phyloP scores from a whole-genome alignment of 352 stramenopile species.

The Aphanomyces astaci region DNA sequence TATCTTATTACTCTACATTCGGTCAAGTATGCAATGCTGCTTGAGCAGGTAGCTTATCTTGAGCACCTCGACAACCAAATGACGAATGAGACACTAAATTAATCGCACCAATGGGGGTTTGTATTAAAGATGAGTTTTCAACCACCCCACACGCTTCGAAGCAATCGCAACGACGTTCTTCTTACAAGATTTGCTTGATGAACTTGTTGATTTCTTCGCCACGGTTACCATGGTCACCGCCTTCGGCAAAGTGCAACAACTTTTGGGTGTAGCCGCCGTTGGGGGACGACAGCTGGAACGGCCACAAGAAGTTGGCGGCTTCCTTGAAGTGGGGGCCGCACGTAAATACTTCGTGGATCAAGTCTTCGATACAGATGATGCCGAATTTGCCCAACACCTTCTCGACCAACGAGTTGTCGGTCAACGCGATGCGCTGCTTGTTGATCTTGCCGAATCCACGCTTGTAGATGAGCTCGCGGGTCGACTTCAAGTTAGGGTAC shows the following conservation, averaged over 20 bases:
- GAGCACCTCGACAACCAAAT: too few species aligned
- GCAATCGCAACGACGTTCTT: neutral
- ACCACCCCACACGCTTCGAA: constrained; percentile 1
- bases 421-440: constrained; percentile 96
- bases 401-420: constrained; percentile 96
- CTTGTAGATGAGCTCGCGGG: constrained; percentile 99
- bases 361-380: constrained; percentile 98
- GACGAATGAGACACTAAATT: neutral
- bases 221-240: constrained; percentile 89
- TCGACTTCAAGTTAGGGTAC: constrained; percentile 96
- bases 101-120: constrained; percentile 18
- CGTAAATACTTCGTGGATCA: constrained; percentile 99
- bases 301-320: constrained; percentile 99
- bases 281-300: constrained; percentile 98
- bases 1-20: too few species aligned
- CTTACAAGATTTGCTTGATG: constrained; percentile 92
- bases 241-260: constrained; percentile 91
- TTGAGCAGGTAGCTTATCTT: too few species aligned
- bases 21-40: too few species aligned
- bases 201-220: constrained; percentile 92
- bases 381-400: constrained; percentile 91
- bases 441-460: constrained; percentile 98
- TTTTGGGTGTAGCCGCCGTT: constrained; percentile 93
- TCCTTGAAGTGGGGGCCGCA: constrained; percentile 99
- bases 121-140: constrained; percentile 20